phyloP scores from a whole-genome alignment of 768 basidiomycete species.

The Terana coerulea region DNA sequence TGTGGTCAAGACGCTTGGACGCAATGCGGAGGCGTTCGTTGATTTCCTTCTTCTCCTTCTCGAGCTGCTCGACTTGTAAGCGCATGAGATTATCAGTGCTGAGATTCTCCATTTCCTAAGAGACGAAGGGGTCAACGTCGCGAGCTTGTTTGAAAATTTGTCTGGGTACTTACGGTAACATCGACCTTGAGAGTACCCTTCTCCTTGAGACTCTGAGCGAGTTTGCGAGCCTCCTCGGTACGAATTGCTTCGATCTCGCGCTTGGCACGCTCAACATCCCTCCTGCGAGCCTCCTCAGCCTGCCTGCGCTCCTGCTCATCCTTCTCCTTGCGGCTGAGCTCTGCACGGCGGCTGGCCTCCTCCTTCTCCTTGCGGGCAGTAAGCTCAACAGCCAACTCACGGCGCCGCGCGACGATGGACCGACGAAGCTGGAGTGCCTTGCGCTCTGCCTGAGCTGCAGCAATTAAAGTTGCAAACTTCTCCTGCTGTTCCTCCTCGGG shows the following conservation, averaged over 20 bases:
- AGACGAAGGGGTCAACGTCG: not conserved
- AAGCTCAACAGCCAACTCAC: constrained; percentile 82
- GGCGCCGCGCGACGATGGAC: constrained; percentile 79
- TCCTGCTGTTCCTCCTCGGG: constrained; percentile 56
- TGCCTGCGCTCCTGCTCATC: constrained; percentile 61
- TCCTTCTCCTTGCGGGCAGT: constrained; percentile 85
- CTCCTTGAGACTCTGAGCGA: constrained; percentile 79
- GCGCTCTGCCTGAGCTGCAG: constrained; percentile 67
- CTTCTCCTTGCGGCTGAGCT: constrained; percentile 58
- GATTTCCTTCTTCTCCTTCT: constrained; percentile 93
- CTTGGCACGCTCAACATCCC: constrained; percentile 59
- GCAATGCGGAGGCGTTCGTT: constrained; percentile 77
- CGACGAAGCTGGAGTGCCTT: constrained; percentile 72
- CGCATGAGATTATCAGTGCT: constrained; percentile 85
- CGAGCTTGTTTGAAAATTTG: not conserved
- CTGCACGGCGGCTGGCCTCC: constrained; percentile 75
- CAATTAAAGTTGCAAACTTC: constrained; percentile 56
- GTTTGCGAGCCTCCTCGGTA: constrained; percentile 82
- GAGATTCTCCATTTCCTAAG: constrained; percentile 73
- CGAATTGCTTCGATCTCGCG: constrained; percentile 77
- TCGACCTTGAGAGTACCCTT: constrained; percentile 73
- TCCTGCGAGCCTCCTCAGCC: constrained; percentile 59
- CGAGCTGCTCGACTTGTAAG: constrained; percentile 91
- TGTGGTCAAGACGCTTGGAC: constrained; percentile 88
- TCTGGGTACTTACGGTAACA: constrained; percentile 48